Conservation (phyloP, 2,329 filamentous ascomycete species). For the Elsinoe australis region DNA sequence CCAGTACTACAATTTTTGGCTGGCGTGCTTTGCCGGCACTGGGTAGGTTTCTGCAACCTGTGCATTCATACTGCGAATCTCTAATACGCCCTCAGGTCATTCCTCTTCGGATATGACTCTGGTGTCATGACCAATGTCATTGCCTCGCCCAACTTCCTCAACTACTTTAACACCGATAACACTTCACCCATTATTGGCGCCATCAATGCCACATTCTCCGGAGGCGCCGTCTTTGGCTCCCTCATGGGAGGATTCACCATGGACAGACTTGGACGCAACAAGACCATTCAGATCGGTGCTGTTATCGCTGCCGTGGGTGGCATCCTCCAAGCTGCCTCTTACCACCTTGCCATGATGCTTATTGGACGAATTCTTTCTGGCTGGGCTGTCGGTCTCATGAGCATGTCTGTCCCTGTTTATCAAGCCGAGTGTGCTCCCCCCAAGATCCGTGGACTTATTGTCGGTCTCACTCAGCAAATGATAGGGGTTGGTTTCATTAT, state of each 20-base stretch:
- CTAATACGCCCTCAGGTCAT: slow-evolving; percentile 24
- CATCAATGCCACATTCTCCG: slow-evolving; percentile 56
- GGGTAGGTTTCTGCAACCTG: slow-evolving; percentile 24
- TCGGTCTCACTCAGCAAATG: slow-evolving; percentile 51
- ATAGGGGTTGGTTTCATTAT: slow-evolving; percentile 51
- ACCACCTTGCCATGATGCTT: slow-evolving; percentile 49
- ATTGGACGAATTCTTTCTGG: slow-evolving; percentile 54
- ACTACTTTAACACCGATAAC: slow-evolving; percentile 48
- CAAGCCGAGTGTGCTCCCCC: slow-evolving; percentile 56
- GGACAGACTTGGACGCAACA: slow-evolving; percentile 53
- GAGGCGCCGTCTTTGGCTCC: slow-evolving; percentile 50
- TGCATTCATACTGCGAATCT: too few relatives aligned
- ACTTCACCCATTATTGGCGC: slow-evolving; percentile 51
- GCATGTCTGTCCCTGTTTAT: slow-evolving; percentile 55
- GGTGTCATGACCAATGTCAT: slow-evolving; percentile 47
- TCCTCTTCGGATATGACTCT: slow-evolving; percentile 44
- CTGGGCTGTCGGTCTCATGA: slow-evolving; percentile 51
- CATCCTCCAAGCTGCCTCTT: slow-evolving; percentile 51
- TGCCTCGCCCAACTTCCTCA: slow-evolving; percentile 49
- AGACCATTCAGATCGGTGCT: slow-evolving; percentile 54
- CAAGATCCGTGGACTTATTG: slow-evolving; percentile 51
- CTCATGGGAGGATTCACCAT: slow-evolving; percentile 51
- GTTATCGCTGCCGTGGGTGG: slow-evolving; percentile 52
- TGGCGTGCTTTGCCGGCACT: slow-evolving; percentile 26
- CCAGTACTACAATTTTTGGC: slow-evolving; percentile 25